Evolutionary conservation across 176 grass and related monocot species (phyloP), one percentile per base, ranked within the genome.

Genomic region (Urochloa ruziziensis): DNA sequence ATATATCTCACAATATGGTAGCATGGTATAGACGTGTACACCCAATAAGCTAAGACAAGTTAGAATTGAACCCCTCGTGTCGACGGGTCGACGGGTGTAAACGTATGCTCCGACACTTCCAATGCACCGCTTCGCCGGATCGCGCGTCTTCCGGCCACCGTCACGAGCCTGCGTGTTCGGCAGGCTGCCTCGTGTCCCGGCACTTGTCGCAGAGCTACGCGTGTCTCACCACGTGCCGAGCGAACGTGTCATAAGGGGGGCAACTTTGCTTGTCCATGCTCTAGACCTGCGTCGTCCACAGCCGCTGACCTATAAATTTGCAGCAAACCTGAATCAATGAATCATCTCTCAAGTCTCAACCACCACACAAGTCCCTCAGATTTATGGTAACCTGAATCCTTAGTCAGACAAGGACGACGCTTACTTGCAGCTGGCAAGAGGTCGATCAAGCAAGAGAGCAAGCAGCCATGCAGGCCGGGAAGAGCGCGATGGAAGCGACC

Each of bases 401-500:
- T 39, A 7, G 37, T 10, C n/a, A 17, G 35, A 48, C 23, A 5
- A 16, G 16, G 51, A 35, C 63, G 23, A 29, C 11, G 10, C 57
- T 28, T 28, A 28, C 27, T 15, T 30, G 36, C 35, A 40, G 21
- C 19, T 10, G 10, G 3, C 0, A 8, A 10, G 70, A 53, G 30
- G 4, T 12, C 7, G 29, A 30, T 5, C 3, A 10, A 8, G 6
- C n/a, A n/a, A 46, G 2, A 2, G 13, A 47, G 6, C 9, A n/a
- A 24, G 1, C 64, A n/a, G 47, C n/a, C 36, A 88, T 91, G 89
- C 80, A 91, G 74, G 80, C 67, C 57, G 84, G 85, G 43, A 80
- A 69, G 85, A 89, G 7, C 25, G 80, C 75, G 25, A 51, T 87
- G 89, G 81, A 83, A 51, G 52, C 80, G 21, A 79, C 80, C 18